Percentiles rank a stretch among this genome's conserved stretches.
Evolutionary conservation across 371 early-diverging fungal genomes (phyloP).

Genomic region (Phascolomyces articulosus): DNA sequence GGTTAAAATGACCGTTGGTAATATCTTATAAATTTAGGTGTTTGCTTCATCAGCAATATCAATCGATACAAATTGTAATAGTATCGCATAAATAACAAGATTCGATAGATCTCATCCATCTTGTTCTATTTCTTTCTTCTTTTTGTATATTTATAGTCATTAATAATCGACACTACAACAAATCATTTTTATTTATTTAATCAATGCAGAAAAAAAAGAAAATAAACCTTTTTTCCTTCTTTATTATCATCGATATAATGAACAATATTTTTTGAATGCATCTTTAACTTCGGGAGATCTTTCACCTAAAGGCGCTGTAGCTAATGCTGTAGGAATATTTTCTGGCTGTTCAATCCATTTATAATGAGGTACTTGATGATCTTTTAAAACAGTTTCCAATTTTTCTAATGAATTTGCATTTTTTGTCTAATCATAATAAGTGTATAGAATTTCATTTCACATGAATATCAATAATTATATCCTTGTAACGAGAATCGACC

Average conservation of each 20-base stretch:
- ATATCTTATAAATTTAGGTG: neutral
- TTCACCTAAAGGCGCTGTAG: constrained; percentile 72
- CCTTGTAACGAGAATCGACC: neutral
- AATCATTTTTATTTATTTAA: too few species aligned
- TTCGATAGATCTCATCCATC: constrained; percentile 1
- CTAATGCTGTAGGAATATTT: constrained; percentile 81
- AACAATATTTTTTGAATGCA: constrained; percentile 65
- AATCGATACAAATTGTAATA: too few species aligned
- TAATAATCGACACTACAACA: too few species aligned
- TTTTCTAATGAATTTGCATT: constrained; percentile 67
- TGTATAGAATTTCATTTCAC: neutral
- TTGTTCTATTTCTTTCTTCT: neutral
- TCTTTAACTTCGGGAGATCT: constrained; percentile 60
- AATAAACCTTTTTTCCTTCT: neutral
- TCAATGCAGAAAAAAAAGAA: neutral
- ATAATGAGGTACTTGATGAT: constrained; percentile 60
- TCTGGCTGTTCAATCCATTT: constrained; percentile 90
- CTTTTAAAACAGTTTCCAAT: constrained; percentile 57
- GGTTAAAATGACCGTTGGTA: neutral
- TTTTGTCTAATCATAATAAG: constrained; percentile 76
- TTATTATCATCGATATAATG: constrained; percentile 40
- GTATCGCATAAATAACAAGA: neutral
- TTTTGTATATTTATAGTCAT: too few species aligned
- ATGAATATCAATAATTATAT: neutral
- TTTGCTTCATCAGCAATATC: too few species aligned